phyloP scores from a whole-genome alignment of 352 stramenopile genomes.

The Phytophthora hibernalis region DNA sequence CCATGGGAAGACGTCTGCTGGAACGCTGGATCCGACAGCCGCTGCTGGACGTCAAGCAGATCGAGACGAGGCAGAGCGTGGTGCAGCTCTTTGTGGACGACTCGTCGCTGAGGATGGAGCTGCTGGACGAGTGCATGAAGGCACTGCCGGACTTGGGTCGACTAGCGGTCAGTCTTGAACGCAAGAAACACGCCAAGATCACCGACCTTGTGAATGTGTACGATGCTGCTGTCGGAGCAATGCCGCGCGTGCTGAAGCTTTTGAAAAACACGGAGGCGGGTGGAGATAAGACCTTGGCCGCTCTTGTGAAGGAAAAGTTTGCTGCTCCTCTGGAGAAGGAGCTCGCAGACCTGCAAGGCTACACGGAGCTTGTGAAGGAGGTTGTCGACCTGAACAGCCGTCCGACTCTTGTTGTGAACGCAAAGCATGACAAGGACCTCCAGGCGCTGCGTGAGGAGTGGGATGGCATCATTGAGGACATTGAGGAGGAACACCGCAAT shows the following conservation, averaged over 20 bases:
- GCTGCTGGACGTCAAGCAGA: slow-evolving; percentile 88
- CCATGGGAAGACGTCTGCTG: slow-evolving; percentile 93
- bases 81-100: slow-evolving; percentile 95
- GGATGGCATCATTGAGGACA: slow-evolving; percentile 68
- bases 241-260: slow-evolving; percentile 69
- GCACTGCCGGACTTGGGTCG: slow-evolving; percentile 80
- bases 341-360: slow-evolving; percentile 66
- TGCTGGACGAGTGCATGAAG: slow-evolving; percentile 92
- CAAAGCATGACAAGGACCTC: slow-evolving; percentile 87
- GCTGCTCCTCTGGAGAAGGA: slow-evolving; percentile 60
- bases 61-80: slow-evolving; percentile 91
- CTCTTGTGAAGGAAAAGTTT: slow-evolving; percentile 60
- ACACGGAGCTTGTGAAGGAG: slow-evolving; percentile 79
- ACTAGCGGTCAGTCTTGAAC: slow-evolving; percentile 70
- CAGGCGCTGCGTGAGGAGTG: slow-evolving; percentile 77
- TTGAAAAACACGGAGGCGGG: slow-evolving; percentile 42
- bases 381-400: slow-evolving; percentile 87
- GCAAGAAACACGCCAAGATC: slow-evolving; percentile 80
- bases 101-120: slow-evolving; percentile 81
- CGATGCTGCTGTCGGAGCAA: slow-evolving; percentile 71
- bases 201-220: slow-evolving; percentile 85
- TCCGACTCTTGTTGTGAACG: slow-evolving; percentile 80
- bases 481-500: slow-evolving; percentile 85
- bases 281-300: slow-evolving; percentile 40
- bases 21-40: slow-evolving; percentile 98